Percentiles rank a stretch among this genome's conserved stretches.
Evolutionary conservation across 345 rosid genomes (phyloP).

Genomic region (Bruguiera parviflora): DNA sequence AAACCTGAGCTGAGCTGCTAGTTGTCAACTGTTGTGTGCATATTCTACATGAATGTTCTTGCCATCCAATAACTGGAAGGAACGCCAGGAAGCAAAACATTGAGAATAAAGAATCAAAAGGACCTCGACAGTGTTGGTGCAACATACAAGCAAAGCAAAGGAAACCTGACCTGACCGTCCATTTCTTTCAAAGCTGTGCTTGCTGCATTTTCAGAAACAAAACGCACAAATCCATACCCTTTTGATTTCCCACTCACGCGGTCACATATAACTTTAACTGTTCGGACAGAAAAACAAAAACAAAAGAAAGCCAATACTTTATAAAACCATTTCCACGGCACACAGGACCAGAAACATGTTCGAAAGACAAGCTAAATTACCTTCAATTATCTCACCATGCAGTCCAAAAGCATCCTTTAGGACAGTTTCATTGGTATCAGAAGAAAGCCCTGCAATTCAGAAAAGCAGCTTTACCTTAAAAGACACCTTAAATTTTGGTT

Average conservation of each 20-base stretch:
- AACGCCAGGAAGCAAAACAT: slow-evolving; percentile 1
- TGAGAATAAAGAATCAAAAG: background rate
- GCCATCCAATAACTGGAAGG: slow-evolving; percentile 56
- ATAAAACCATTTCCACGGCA: background rate
- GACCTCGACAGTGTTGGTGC: no score
- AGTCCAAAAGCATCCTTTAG: slow-evolving; percentile 44
- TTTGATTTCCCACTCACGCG: slow-evolving; percentile 60
- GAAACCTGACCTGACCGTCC: slow-evolving; percentile 50
- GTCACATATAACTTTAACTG: slow-evolving; percentile 70
- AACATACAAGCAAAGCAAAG: background rate
- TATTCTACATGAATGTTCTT: slow-evolving; percentile 55
- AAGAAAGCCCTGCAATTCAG: slow-evolving; percentile 52
- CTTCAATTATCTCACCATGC: slow-evolving; percentile 54
- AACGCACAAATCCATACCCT: slow-evolving; percentile 71
- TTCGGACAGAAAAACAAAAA: background rate
- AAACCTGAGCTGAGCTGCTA: slow-evolving; percentile 2
- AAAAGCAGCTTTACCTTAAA: background rate
- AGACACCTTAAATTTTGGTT: background rate
- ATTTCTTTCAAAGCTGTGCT: slow-evolving; percentile 49
- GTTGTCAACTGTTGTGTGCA: slow-evolving; percentile 36
- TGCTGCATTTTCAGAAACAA: slow-evolving; percentile 56
- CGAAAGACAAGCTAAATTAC: slow-evolving; percentile 14
- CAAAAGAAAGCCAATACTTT: background rate
- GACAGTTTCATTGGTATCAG: slow-evolving; percentile 65
- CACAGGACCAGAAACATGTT: background rate